Base-by-base conservation (phyloP, 2,329 filamentous ascomycete species). In the Trichoderma koningiopsis region DNA sequence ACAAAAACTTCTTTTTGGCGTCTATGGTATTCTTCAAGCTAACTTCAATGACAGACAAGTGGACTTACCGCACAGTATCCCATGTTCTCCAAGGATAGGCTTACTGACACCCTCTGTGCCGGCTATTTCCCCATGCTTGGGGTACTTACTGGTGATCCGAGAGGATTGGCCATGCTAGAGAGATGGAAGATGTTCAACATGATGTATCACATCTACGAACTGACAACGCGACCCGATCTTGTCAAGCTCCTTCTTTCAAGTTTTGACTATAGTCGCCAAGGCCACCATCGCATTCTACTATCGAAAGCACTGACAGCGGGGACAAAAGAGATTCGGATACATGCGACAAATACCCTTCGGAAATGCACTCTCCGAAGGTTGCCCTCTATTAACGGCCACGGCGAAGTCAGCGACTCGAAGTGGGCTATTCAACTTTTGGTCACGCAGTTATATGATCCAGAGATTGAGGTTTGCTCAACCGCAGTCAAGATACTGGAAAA, bases 141-240 rank as follows among this genome's bases (percentile, higher is more conserved):
- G 8, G 90, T 93, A 13, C 81, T 99, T 69, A 98, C 92, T 74
- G 91, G 91, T 65, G 93, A 97, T 75, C 83, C 87, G 0, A 92
- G 91, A 74, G 96, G 96, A 0, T 85, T 98, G 29, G 89, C 91
- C 71, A 95, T 99, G 82, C 88, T 99, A 76, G 95, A 98, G 78
- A 86, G 93, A 74, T 98, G 96, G 95, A 93, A 94, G 74, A 96
- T 99, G 86, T 94, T 97, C 81, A 98, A 98, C 80, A 99, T 99
- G 93, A 96, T 98, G 85, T 99, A 99, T 78, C 96, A 98, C 79
- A 97, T 99, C 71, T 88, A 97, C 69, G 95, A 98, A 76, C 85
- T 97, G 56, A 93, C 92, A 74, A 92, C 96, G 79, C 91, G 96
- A 2, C 93, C 95, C 57, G 96, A 99, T 78, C 84, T 99, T 70